Base-by-base conservation (phyloP, 768 basidiomycete genomes). In the Podaxis sp. region DNA sequence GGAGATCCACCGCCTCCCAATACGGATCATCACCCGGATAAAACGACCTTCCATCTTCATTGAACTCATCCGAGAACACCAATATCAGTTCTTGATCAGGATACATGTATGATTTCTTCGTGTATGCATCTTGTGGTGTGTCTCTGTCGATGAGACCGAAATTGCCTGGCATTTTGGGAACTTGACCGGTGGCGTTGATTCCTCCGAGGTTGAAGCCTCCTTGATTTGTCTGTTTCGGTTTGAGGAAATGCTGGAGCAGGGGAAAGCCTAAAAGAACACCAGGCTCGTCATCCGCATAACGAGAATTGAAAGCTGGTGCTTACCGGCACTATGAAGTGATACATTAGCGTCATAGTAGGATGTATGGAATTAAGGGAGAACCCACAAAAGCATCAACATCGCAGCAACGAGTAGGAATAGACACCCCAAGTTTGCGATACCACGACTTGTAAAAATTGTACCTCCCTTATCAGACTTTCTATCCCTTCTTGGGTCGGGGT, bases 61-160 rank as follows among this genome's bases (percentile, higher is more conserved):
- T 85, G 72, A 95, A 95, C 77, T 94, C 93, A 70, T 95, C 92
- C 1, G 86, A 88, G 73, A 92, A 95, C 17, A 92, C 85, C 58
- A 90, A 77, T 69, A 72, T 70, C 75, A 79, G 73, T 15, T 79
- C 73, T 58, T 82, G 83, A 49, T 70, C 69, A 1, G 88, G 82
- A 64, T 88, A 84, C 24, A 78, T 72, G 67, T 87, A 86, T 11
- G 84, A 81, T 2, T 81, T 53, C 70, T 86, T 80, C 61, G 81
- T 80, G 71, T 76, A 74, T 3, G 80, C 84, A 7, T 79, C 72
- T 64, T 78, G 62, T 0, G 91, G 92, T 2, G 93, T 95, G 28
- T 90, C 87, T 24, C 76, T 72, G 74, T 94, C 93, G 70, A 94
- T 90, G 13, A 91, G 77, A 3, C 82, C 84, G 62, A 78, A 84